Base-by-base conservation (phyloP, 192 early-diverging fungal genomes). In the Tieghemiomyces parasiticus region DNA sequence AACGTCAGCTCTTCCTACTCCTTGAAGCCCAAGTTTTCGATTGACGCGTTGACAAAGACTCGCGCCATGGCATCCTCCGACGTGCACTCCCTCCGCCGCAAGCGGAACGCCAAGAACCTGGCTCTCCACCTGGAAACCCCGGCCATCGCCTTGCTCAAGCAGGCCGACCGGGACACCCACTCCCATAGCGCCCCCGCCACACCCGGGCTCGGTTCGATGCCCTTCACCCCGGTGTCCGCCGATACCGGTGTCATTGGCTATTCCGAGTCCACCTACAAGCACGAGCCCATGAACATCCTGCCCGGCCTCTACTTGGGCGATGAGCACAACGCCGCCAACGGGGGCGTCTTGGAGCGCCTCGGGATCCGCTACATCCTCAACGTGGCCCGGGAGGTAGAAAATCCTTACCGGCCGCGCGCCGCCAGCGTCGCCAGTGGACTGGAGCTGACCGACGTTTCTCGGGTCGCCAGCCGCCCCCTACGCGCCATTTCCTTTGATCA, bases 351-450 rank as follows among this genome's bases (percentile, higher is more conserved):
- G 0, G 60, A 68, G 0, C 46, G 67, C 31, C 69, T 83, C 16
- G 66, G 69, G 25, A 75, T 89, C 61, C 70, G 73, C 1, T 72
- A 60, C 31, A 77, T 91, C 35, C 42, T 91, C 47, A 89, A 89
- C 69, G 85, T 88, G n/a, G 88, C 85, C n/a, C 65, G 78, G 22
- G 88, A 91, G 63, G 79, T 91, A n/a, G 55, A 68, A 32, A 75
- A 80, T 60, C 78, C 73, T n/a, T 69, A 45, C 42, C 38, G 46
- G 8, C 20, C 25, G 16, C 54, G 54, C 13, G 26, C 54, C 54
- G 29, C 32, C 33, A 56, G 54, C 16, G 16, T 56, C 9, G 54
- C 34, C 58, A 3, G n/a, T 42, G 19, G 60, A 20, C 45, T 68
- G 1, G 62, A 45, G 45, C 19, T 24, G 2, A 29, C 35, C 20